These are phyloP conservation scores for Apiotrichum sp. DNA, from an alignment of 1,284 basidiomycete genomes.

Conservation along the genomic window DNA sequence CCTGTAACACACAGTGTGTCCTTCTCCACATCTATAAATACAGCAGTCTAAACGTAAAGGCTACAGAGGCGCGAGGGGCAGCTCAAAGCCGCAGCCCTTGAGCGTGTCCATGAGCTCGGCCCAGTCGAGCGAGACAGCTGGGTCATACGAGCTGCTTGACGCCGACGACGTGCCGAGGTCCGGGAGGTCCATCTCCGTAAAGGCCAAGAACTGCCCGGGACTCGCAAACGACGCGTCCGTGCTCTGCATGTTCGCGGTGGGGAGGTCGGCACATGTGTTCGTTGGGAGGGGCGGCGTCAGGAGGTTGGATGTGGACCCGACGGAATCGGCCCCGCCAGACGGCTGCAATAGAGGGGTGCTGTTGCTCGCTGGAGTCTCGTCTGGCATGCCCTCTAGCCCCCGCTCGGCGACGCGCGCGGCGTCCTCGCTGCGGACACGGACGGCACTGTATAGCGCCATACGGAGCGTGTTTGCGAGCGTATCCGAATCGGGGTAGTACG, in stretches of 20 bases:
- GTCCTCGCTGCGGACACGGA: not conserved
- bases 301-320: too few species aligned
- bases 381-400: not conserved
- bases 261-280: too few species aligned
- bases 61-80: not conserved
- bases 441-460: slow-evolving; percentile 1
- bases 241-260: too few species aligned
- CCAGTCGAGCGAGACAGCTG: slow-evolving; percentile 5
- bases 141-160: not conserved
- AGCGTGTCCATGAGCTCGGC: slow-evolving; percentile 4
- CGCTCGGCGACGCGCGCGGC: slow-evolving; percentile 8
- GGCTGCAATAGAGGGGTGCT: not conserved
- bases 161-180: not conserved
- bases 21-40: too few species aligned
- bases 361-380: not conserved
- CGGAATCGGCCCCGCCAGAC: too few species aligned
- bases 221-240: too few species aligned
- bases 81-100: slow-evolving; percentile 5
- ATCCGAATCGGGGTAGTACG: slow-evolving; percentile 3
- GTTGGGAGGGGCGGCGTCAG: too few species aligned
- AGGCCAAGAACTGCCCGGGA: too few species aligned
- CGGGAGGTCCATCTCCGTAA: too few species aligned
- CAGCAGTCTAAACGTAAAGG: not conserved
- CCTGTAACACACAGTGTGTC: too few species aligned
- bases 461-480: slow-evolving; percentile 7